Conservation (phyloP, 2,329 filamentous ascomycete species). For the Tolypocladium tropicale region DNA sequence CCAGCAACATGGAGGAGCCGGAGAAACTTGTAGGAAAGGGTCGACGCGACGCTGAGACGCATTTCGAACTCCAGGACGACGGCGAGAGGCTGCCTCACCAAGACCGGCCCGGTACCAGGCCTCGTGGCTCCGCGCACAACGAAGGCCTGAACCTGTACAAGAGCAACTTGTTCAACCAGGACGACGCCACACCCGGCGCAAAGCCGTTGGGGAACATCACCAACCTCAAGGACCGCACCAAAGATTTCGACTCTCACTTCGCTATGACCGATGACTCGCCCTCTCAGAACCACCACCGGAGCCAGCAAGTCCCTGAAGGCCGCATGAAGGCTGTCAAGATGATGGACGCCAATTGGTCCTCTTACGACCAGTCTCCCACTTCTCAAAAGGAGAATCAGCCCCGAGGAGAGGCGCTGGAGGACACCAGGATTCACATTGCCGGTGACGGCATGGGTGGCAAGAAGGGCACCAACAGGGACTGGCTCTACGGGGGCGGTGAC, state of each 20-base stretch:
- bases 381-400: constrained; percentile 41
- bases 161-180: constrained; percentile 60
- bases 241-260: constrained; percentile 73
- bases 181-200: constrained; percentile 27
- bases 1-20: constrained; percentile 43
- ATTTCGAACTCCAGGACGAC: constrained; percentile 79
- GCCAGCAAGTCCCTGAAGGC: constrained; percentile 41
- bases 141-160: constrained; percentile 62
- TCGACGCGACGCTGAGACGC: constrained; percentile 68
- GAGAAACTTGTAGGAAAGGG: constrained; percentile 51
- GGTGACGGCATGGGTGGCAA: constrained; percentile 59
- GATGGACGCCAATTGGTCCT: constrained; percentile 56
- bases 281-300: constrained; percentile 25
- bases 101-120: constrained; percentile 30
- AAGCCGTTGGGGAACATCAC: constrained; percentile 55
- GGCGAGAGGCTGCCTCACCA: constrained; percentile 45
- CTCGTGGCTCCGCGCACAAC: constrained; percentile 51
- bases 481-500: no score
- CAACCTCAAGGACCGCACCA: constrained; percentile 61
- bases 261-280: constrained; percentile 60
- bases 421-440: constrained; percentile 31
- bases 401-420: constrained; percentile 35
- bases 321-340: constrained; percentile 61
- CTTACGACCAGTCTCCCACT: constrained; percentile 43
- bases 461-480: constrained; percentile 43